A percentile compares a stretch with the other conserved stretches of the same genome.
Conservation (phyloP, 495 filamentous ascomycete genomes). For the Penicillium longicatenatum region DNA sequence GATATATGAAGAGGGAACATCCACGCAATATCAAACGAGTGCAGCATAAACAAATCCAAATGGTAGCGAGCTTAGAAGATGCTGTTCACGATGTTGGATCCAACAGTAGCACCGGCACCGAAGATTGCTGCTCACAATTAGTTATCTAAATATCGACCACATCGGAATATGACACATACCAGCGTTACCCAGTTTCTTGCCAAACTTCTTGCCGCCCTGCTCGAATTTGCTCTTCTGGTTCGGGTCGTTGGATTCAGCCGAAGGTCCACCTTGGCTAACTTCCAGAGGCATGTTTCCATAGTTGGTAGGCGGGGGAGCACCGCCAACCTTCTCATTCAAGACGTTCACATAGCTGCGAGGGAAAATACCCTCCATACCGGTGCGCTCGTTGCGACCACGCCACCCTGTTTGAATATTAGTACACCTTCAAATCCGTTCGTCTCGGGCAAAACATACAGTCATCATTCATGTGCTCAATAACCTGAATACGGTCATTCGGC, state of each 20-base stretch:
- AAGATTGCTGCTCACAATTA: constrained; percentile 57
- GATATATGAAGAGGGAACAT: constrained; percentile 3
- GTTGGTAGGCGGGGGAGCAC: constrained; percentile 36
- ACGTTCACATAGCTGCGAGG: constrained; percentile 83
- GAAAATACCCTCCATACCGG: constrained; percentile 85
- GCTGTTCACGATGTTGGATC: constrained; percentile 86
- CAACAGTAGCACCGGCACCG: constrained; percentile 86
- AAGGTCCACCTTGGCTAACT: constrained; percentile 48
- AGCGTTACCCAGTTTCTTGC: constrained; percentile 59
- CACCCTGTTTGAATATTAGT: constrained; percentile 53
- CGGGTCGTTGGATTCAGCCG: constrained; percentile 27
- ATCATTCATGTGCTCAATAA: constrained; percentile 88
- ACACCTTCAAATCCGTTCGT: neutral
- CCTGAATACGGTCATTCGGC: constrained; percentile 73
- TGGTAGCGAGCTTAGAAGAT: constrained; percentile 65
- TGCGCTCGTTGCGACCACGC: constrained; percentile 81
- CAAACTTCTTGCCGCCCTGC: constrained; percentile 58
- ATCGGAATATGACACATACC: constrained; percentile 35
- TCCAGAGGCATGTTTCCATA: constrained; percentile 58
- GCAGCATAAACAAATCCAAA: neutral
- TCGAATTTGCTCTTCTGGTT: constrained; percentile 51
- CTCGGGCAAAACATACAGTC: constrained; percentile 65
- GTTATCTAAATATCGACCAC: neutral
- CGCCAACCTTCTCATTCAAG: constrained; percentile 43
- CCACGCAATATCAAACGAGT: neutral